Evolutionary conservation across 306 rosid species (phyloP).

Genomic region (Purshia tridentata): DNA sequence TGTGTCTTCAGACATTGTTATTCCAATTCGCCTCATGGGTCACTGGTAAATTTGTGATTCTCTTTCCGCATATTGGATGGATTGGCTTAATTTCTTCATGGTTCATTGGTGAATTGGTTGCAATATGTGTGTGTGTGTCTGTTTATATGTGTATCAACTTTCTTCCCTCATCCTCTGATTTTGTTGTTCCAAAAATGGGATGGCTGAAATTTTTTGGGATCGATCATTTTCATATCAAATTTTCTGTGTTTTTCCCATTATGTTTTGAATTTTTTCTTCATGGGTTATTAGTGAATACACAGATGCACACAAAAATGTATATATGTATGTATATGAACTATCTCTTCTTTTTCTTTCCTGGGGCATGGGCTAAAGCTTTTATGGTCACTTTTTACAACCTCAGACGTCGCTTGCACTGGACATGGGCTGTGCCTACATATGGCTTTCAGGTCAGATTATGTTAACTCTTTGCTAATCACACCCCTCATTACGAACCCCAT

Average conservation of each 20-base stretch:
- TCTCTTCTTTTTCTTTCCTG: neutral
- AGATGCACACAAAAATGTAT: neutral
- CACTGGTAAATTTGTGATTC: too few relatives aligned
- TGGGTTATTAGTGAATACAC: too few relatives aligned
- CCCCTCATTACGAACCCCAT: too few relatives aligned
- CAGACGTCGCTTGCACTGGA: constrained; percentile 68
- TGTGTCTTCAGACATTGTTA: too few relatives aligned
- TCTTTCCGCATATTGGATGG: neutral
- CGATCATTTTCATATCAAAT: neutral
- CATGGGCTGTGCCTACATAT: constrained; percentile 85
- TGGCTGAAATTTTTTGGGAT: neutral
- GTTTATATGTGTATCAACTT: neutral
- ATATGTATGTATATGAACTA: neutral
- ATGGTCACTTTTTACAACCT: constrained; percentile 59
- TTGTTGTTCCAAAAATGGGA: neutral
- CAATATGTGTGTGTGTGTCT: neutral
- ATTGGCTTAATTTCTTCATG: neutral
- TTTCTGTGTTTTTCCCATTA: neutral
- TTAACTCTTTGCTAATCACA: too few relatives aligned
- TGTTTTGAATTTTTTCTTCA: neutral
- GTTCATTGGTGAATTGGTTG: neutral
- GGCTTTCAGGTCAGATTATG: constrained; percentile 98
- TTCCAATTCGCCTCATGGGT: too few relatives aligned
- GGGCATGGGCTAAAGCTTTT: constrained; percentile 59
- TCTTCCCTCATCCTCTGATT: neutral